A percentile compares a stretch with the other conserved stretches of the same genome.
Conservation (phyloP, 1,139 yeast genomes). For the Zygoascus hellenicus region DNA sequence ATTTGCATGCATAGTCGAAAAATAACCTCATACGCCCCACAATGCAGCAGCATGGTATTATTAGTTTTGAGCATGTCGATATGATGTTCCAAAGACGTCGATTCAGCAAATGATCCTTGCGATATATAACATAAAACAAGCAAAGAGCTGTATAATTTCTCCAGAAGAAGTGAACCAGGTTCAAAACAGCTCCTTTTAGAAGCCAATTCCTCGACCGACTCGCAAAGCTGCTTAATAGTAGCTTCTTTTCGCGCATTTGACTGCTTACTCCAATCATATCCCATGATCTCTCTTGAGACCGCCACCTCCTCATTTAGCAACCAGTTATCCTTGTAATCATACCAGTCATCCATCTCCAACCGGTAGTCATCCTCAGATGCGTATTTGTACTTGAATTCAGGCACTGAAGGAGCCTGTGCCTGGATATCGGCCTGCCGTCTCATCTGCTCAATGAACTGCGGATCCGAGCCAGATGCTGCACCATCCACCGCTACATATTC, state of each 20-base stretch:
- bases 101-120: constrained; percentile 39
- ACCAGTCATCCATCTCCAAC: constrained; percentile 35
- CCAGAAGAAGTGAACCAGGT: too few relatives aligned
- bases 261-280: constrained; percentile 15
- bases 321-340: constrained; percentile 27
- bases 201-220: constrained; percentile 2
- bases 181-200: constrained; percentile 1
- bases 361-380: constrained; percentile 23
- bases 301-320: constrained; percentile 20
- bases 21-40: background rate
- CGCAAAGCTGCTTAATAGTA: background rate
- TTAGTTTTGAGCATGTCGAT: constrained; percentile 34
- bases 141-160: constrained; percentile 3
- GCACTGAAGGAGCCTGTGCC: constrained; percentile 13
- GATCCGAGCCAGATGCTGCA: constrained; percentile 16
- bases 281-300: constrained; percentile 20
- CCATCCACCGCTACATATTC: constrained; percentile 25
- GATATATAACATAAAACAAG: constrained; percentile 35
- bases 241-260: constrained; percentile 6
- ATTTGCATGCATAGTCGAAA: constrained; percentile 10
- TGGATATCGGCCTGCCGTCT: constrained; percentile 21
- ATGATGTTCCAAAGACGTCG: constrained; percentile 36
- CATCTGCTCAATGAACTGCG: constrained; percentile 21
- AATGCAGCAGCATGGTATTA: constrained; percentile 23
- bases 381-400: constrained; percentile 28